A percentile compares a stretch with the other conserved stretches of the same genome.
These are phyloP conservation scores for Chaetomium strumarium DNA, from an alignment of 2,329 filamentous ascomycete species.

Conservation along the genomic window DNA sequence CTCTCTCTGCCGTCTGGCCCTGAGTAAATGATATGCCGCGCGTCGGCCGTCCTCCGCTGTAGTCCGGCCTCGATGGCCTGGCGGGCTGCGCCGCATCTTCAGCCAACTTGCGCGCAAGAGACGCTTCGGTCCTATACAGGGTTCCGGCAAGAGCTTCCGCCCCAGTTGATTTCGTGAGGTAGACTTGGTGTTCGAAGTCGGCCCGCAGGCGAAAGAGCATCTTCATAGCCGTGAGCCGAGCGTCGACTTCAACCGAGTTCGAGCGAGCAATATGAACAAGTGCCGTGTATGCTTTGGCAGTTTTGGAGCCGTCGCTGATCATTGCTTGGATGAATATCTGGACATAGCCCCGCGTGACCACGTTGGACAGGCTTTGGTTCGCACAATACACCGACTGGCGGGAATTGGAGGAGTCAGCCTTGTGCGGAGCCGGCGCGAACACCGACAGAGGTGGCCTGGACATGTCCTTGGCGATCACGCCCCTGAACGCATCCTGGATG, in stretches of 20 bases:
- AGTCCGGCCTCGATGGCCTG: slow-evolving; percentile 41
- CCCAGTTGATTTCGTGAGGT: slow-evolving; percentile 64
- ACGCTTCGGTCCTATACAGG: slow-evolving; percentile 59
- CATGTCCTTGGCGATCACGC: slow-evolving; percentile 45
- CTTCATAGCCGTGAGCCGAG: slow-evolving; percentile 69
- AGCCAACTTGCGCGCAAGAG: slow-evolving; percentile 44
- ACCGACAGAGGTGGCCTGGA: slow-evolving; percentile 37
- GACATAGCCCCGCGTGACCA: slow-evolving; percentile 65
- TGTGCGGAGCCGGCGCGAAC: slow-evolving; percentile 23
- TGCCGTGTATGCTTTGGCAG: slow-evolving; percentile 54
- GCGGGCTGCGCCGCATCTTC: slow-evolving; percentile 45
- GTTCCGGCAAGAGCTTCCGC: slow-evolving; percentile 66
- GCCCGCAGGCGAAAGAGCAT: slow-evolving; percentile 76
- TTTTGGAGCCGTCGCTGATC: slow-evolving; percentile 59
- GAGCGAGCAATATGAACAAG: slow-evolving; percentile 59
- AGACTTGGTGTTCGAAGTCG: slow-evolving; percentile 72
- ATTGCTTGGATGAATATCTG: slow-evolving; percentile 71
- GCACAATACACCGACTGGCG: slow-evolving; percentile 25
- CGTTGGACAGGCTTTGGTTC: slow-evolving; percentile 58
- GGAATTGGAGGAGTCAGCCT: slow-evolving; percentile 22
- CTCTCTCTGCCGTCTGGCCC: slow-evolving; percentile 39
- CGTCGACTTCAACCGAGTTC: slow-evolving; percentile 56
- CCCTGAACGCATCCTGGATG: slow-evolving; percentile 48
- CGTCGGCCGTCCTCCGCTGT: slow-evolving; percentile 35
- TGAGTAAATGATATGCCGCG: slow-evolving; percentile 51